Conservation (phyloP, 1,284 basidiomycete genomes). For the Papiliotrema laurentii region DNA sequence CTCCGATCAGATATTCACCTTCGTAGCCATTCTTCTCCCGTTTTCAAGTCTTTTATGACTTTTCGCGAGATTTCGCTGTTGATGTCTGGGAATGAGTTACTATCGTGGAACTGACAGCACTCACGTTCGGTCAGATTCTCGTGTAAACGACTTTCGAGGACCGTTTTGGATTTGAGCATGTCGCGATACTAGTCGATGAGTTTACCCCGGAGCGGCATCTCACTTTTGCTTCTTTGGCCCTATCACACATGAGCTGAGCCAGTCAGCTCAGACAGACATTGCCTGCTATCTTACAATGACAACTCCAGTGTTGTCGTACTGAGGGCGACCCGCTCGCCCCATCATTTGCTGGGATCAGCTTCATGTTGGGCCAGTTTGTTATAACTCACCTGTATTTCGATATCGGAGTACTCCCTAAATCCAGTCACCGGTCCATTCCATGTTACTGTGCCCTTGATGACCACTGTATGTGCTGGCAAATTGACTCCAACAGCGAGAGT, state of each 20-base stretch:
- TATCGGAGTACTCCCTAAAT: slow-evolving; percentile 45
- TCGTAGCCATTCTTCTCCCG: slow-evolving; percentile 69
- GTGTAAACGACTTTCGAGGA: slow-evolving; percentile 80
- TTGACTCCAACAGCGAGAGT: slow-evolving; percentile 56
- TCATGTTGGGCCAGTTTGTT: not conserved
- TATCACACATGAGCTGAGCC: slow-evolving; percentile 36
- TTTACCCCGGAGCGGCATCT: not conserved
- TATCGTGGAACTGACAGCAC: not conserved
- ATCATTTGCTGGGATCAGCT: slow-evolving; percentile 43
- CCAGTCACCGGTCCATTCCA: slow-evolving; percentile 33
- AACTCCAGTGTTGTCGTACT: slow-evolving; percentile 61
- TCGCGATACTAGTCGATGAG: slow-evolving; percentile 22
- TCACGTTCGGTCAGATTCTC: slow-evolving; percentile 68
- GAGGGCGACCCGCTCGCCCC: slow-evolving; percentile 74
- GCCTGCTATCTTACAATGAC: slow-evolving; percentile 14
- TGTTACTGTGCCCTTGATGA: slow-evolving; percentile 46
- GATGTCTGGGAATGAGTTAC: slow-evolving; percentile 52
- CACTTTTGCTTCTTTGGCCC: slow-evolving; percentile 27
- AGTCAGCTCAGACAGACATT: not conserved
- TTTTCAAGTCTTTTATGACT: slow-evolving; percentile 64
- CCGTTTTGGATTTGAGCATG: slow-evolving; percentile 52
- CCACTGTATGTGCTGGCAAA: slow-evolving; percentile 49
- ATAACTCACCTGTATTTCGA: slow-evolving; percentile 43
- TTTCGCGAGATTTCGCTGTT: slow-evolving; percentile 86
- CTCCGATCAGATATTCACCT: slow-evolving; percentile 34